phyloP scores from a whole-genome alignment of 2,329 filamentous ascomycete genomes.

The Colletotrichum costaricense region DNA sequence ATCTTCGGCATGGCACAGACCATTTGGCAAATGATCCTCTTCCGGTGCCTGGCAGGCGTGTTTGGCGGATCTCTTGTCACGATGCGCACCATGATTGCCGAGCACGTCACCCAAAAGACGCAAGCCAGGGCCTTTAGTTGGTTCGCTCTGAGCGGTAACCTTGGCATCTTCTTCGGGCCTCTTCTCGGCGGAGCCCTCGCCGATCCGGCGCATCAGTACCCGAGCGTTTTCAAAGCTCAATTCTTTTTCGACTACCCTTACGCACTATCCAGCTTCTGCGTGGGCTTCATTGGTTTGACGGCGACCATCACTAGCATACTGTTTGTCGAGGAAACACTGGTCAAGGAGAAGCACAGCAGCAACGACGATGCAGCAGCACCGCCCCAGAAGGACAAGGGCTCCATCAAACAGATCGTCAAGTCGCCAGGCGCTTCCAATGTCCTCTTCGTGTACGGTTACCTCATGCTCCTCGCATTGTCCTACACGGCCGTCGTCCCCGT shows the following conservation, averaged over 20 bases:
- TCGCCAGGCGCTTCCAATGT: conserved; percentile 74
- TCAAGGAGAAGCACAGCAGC: conserved; percentile 37
- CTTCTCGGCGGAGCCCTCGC: conserved; percentile 76
- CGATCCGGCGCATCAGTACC: conserved; percentile 74
- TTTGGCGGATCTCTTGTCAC: conserved; percentile 82
- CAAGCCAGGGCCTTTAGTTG: conserved; percentile 81
- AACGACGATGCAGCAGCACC: not conserved
- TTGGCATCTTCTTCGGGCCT: conserved; percentile 80
- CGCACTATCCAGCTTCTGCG: conserved; percentile 70
- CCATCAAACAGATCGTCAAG: conserved; percentile 58
- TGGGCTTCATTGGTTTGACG: conserved; percentile 52
- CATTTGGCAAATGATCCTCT: conserved; percentile 80
- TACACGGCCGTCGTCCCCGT: conserved; percentile 79
- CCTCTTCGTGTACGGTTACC: conserved; percentile 73
- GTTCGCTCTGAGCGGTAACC: conserved; percentile 80
- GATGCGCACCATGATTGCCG: conserved; percentile 80
- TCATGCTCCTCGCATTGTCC: conserved; percentile 75
- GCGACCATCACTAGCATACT: conserved; percentile 63
- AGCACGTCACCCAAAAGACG: conserved; percentile 75
- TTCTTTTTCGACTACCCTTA: conserved; percentile 77
- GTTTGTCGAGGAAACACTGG: conserved; percentile 73
- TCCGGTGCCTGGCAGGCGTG: conserved; percentile 76
- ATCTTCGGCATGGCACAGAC: conserved; percentile 76
- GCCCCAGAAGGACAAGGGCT: not conserved
- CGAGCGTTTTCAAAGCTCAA: conserved; percentile 62